These are phyloP conservation scores for Pseudogymnoascus sp. DNA, from an alignment of 2,329 filamentous ascomycete species.

Conservation along the genomic window DNA sequence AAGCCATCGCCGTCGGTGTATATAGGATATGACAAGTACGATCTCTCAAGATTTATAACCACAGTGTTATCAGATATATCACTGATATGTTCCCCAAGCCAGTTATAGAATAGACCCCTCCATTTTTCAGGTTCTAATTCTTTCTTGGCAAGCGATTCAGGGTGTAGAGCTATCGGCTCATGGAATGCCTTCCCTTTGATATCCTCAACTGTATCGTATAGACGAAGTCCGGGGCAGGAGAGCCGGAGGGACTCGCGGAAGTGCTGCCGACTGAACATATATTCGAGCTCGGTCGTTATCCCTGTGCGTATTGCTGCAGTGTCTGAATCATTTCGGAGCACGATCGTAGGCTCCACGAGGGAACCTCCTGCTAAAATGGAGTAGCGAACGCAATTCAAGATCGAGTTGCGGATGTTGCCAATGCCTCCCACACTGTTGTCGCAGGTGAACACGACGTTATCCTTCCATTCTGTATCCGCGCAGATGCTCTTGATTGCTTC, in stretches of 20 bases:
- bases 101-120: constrained; percentile 19
- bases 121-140: constrained; percentile 21
- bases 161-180: constrained; percentile 19
- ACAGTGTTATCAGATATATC: constrained; percentile 13
- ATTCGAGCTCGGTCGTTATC: constrained; percentile 17
- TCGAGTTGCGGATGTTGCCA: constrained; percentile 25
- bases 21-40: constrained; percentile 11
- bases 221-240: constrained; percentile 22
- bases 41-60: constrained; percentile 1
- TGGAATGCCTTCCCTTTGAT: constrained; percentile 11
- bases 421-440: constrained; percentile 22
- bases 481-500: constrained; percentile 20
- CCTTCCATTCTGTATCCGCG: constrained; percentile 21
- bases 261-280: constrained; percentile 23
- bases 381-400: constrained; percentile 25
- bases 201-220: constrained; percentile 20
- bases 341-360: constrained; percentile 18
- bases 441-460: constrained; percentile 22
- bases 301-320: constrained; percentile 18
- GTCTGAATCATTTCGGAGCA: constrained; percentile 16
- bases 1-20: constrained; percentile 11
- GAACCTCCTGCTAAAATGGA: constrained; percentile 23
- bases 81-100: constrained; percentile 17
- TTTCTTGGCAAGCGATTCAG: constrained; percentile 19
- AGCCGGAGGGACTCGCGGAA: constrained; percentile 19